Evolutionary conservation across 2,329 filamentous ascomycete species (phyloP), one percentile per base, ranked within the genome.

Genomic region (Ramularia endophylla): DNA sequence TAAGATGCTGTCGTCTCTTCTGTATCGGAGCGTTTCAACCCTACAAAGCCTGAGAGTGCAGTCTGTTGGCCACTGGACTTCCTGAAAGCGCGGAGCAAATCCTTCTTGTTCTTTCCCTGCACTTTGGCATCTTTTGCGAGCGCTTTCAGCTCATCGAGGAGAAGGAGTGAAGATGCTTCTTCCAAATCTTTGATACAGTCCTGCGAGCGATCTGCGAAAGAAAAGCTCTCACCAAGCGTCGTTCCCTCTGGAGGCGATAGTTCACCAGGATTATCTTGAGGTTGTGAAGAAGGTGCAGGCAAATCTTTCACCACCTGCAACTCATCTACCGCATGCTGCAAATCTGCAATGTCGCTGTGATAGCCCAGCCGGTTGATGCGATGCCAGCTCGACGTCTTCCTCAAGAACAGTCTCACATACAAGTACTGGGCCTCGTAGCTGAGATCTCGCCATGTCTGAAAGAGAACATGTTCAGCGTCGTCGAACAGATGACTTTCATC

Each of bases 331-430:
- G 87, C 84, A 11, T 66, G 59, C 11, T 80, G 70, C 28, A 89
- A 70, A 59, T 95, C 78, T 32, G 81, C 75, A 46, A 98, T 84
- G 60, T 97, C 89, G 50, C 80, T 77, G 56, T 90, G 78, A 56
- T 95, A 95, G 2, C 80, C 79, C 18, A 98, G 66, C 16, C 80
- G 78, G 54, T 76, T 79, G 48, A 87, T 76, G 8, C 92, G 81
- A 68, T 95, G 88, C 92, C 92, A 98, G 1, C 81, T 81, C 16
- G 85, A 85, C 1, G 87, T 87, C 63, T 98, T 98, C 34, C 92
- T 81, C 3, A 98, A 71, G 58, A 98, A 98, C 1, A 98, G 69
- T 16, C 92, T 81, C 11, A 97, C 89, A 65, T 95, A 95, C 79
- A 98, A 65, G 64, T 94, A 97, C 57, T 97, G 89, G 13, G 87